Evolutionary conservation across 2,329 filamentous ascomycete species (phyloP), one percentile per base, ranked within the genome.

Genomic region (Trichoderma sp.): DNA sequence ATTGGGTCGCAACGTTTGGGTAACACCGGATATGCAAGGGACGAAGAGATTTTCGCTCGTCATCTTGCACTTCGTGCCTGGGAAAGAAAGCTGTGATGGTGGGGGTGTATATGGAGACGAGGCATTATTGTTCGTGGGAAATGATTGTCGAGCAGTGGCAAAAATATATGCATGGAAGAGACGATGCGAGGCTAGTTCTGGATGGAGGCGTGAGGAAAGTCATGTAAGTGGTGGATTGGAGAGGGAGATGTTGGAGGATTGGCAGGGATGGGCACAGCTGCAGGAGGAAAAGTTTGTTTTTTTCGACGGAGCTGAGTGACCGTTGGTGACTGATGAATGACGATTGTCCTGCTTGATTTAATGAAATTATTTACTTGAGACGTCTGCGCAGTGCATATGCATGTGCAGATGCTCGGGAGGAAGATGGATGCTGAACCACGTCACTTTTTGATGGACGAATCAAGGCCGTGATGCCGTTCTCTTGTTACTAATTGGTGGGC

Each of bases 131-230:
- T 61, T 26, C 45, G 30, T 39, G 30, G 44, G 21, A 21, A 48
- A 48, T 26, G 48, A 62, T 52, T n/a, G 50, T 30, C 50, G 39
- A 62, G 21, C 17, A 41, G 58, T 62, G 58, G 58, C 58, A 54
- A 62, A 60, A 34, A 30, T 4, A 7, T 1, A 30, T 14, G 12
- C 34, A 39, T 34, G 30, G 10, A 30, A 5, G 48, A 24, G 28
- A 39, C 41, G 19, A 51, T n/a, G 45, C 26, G 58, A 51, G 43
- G 34, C 58, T 51, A 51, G 30, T 12, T 12, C 51, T 51, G 28
- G 24, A 43, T 28, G 48, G 26, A 47, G 10, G 43, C 19, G 19
- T 21, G 34, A 14, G 28, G 17, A n/a, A 24, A 39, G 21, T 34
- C 45, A 26, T 60, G 44, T 60, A 50, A 50, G 56, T 59, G 57